Evolutionary conservation across 495 filamentous ascomycete species (phyloP).

Genomic region (Aeminium ludgeri): DNA sequence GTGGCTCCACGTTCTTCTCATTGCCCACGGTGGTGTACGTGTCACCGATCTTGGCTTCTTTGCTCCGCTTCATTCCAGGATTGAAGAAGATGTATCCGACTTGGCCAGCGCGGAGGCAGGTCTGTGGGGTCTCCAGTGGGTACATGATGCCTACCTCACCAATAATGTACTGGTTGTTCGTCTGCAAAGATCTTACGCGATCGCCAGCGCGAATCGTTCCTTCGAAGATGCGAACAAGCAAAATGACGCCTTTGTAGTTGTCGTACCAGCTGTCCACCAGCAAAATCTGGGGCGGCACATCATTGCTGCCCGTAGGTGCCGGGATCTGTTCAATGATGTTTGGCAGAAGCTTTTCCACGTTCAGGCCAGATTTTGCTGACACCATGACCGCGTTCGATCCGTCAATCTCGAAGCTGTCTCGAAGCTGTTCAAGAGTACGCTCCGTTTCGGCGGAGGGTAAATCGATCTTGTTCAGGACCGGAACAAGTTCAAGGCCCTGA

Average conservation of each 20-base stretch:
- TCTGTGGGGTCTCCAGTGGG: conserved; percentile 70
- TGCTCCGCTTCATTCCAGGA: conserved; percentile 89
- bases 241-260: conserved; percentile 81
- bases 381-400: conserved; percentile 65
- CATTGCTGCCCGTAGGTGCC: conserved; percentile 53
- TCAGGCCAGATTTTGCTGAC: conserved; percentile 83
- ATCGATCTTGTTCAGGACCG: conserved; percentile 93
- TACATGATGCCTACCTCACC: conserved; percentile 97
- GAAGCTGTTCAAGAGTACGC: conserved; percentile 71
- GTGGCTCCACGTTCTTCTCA: conserved; percentile 58
- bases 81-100: conserved; percentile 95
- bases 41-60: conserved; percentile 90
- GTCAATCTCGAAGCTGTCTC: conserved; percentile 72
- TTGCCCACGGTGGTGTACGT: conserved; percentile 77
- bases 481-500: conserved; percentile 69
- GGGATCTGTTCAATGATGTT: conserved; percentile 74
- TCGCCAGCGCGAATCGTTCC: conserved; percentile 71
- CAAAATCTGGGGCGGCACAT: conserved; percentile 59
- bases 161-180: conserved; percentile 70
- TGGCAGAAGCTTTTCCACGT: conserved; percentile 65
- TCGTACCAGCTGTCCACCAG: conserved; percentile 98
- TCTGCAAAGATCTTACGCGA: conserved; percentile 67
- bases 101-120: conserved; percentile 68
- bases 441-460: conserved; percentile 71
- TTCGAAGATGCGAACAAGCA: conserved; percentile 83